A percentile compares a stretch with the other conserved stretches of the same genome.
These are phyloP conservation scores for Candida silvatica DNA, from an alignment of 805 yeast species.

Conservation along the genomic window DNA sequence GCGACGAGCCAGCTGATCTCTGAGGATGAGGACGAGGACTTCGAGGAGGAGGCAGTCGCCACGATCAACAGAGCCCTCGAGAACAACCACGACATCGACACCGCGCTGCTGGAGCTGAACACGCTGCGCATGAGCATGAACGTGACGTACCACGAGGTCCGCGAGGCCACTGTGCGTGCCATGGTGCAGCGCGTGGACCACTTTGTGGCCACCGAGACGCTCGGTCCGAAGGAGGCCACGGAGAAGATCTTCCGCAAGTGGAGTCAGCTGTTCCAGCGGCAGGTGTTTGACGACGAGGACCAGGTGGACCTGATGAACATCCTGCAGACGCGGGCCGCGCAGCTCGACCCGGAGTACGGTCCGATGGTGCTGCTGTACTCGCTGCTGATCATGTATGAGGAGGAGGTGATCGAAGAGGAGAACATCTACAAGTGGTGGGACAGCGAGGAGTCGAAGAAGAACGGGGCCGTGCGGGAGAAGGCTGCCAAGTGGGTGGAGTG, in stretches of 20 bases:
- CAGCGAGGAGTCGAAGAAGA: conserved; percentile 29
- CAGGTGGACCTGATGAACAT: conserved; percentile 59
- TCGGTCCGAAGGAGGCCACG: conserved; percentile 69
- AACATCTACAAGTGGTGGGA: conserved; percentile 80
- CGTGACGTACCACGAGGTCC: conserved; percentile 88
- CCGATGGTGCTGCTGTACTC: conserved; percentile 44
- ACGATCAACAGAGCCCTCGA: conserved; percentile 89
- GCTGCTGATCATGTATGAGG: conserved; percentile 62
- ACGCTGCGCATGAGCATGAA: conserved; percentile 97
- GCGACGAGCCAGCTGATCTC: conserved; percentile 28
- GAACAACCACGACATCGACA: conserved; percentile 86
- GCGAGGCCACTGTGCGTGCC: conserved; percentile 72
- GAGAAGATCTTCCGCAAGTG: conserved; percentile 70
- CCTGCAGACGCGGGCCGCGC: conserved; percentile 36
- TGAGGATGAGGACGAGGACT: conserved; percentile 50
- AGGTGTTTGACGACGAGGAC: conserved; percentile 75
- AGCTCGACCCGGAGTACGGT: conserved; percentile 36
- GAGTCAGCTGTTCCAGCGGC: conserved; percentile 76
- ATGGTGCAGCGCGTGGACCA: conserved; percentile 62
- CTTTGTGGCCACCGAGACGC: conserved; percentile 68
- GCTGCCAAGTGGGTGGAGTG: conserved; percentile 77
- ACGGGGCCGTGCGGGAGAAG: conserved; percentile 40
- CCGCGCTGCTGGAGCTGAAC: conserved; percentile 86
- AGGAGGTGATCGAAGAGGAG: conserved; percentile 78
- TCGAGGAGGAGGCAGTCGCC: conserved; percentile 84